Evolutionary conservation across 257 asterid genomes (phyloP).

Genomic region (Fraxinus cuspidata): DNA sequence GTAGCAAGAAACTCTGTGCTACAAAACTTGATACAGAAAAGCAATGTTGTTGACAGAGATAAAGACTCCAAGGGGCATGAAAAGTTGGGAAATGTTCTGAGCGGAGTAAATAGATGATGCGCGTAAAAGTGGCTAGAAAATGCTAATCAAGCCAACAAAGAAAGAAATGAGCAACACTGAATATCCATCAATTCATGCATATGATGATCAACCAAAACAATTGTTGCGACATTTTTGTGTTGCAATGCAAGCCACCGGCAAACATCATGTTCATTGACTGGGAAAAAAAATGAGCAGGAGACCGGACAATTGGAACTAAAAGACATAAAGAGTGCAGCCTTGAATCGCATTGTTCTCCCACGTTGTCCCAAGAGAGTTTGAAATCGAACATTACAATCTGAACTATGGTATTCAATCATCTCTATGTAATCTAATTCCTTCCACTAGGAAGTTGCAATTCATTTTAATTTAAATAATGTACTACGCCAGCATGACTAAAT

Average conservation of each 20-base stretch:
- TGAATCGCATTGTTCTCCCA: too few species aligned
- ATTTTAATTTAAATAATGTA: neutral
- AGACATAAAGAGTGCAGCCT: too few species aligned
- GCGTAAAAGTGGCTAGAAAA: neutral
- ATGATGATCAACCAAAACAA: neutral
- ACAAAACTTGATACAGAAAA: neutral
- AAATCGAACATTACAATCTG: too few species aligned
- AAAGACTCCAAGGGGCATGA: neutral
- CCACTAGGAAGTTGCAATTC: neutral
- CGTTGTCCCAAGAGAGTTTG: too few species aligned
- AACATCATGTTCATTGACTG: neutral
- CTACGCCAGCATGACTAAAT: neutral
- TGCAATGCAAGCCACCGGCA: neutral
- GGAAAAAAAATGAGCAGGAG: too few species aligned
- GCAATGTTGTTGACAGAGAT: neutral
- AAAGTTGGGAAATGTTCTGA: neutral
- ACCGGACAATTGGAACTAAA: too few species aligned
- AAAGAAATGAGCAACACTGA: neutral
- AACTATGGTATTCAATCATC: neutral
- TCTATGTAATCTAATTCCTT: neutral
- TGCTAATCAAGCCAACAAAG: neutral
- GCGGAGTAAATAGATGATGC: neutral
- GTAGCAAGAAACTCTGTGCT: too few species aligned
- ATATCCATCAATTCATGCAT: neutral
- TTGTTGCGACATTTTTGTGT: neutral